Percentiles rank a stretch among this genome's conserved stretches.
Conservation (phyloP, 2,329 filamentous ascomycete species). For the Trichoderma koningii region DNA sequence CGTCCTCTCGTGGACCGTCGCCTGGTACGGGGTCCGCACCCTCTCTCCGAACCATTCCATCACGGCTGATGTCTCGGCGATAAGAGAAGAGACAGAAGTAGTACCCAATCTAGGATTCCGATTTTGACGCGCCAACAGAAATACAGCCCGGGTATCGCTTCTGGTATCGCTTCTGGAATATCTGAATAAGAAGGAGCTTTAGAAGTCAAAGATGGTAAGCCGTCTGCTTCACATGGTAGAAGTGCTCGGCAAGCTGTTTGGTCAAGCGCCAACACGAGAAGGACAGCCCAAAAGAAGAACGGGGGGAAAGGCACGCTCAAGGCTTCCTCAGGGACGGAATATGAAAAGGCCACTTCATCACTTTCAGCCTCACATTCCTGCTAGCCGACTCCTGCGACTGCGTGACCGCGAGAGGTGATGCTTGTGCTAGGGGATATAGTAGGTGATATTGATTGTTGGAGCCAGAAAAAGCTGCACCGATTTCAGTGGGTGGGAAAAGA, state of each 20-base stretch:
- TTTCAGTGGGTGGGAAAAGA: conserved; percentile 5
- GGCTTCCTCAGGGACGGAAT: conserved; percentile 9
- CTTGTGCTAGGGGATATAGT: conserved; percentile 3
- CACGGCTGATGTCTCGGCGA: background rate
- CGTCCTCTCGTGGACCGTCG: conserved; percentile 17
- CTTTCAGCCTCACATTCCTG: conserved; percentile 20
- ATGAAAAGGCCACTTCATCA: conserved; percentile 40
- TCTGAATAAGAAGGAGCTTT: background rate
- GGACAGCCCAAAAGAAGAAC: background rate
- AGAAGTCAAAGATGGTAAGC: background rate
- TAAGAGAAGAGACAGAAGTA: background rate
- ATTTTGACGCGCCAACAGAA: background rate
- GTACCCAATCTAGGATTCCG: background rate
- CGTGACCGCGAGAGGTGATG: conserved; percentile 7
- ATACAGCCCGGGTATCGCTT: background rate
- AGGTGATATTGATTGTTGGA: background rate
- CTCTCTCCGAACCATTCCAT: conserved; percentile 26
- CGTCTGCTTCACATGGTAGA: conserved; percentile 22
- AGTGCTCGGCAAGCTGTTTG: background rate
- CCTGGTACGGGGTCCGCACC: conserved; percentile 10
- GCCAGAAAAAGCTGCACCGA: conserved; percentile 4
- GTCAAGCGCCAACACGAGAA: conserved; percentile 8
- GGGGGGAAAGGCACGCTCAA: conserved; percentile 5
- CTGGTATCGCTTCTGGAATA: background rate
- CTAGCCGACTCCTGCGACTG: conserved; percentile 21